phyloP scores from a whole-genome alignment of 2,329 filamentous ascomycete species.

The Rutstroemia sp. region DNA sequence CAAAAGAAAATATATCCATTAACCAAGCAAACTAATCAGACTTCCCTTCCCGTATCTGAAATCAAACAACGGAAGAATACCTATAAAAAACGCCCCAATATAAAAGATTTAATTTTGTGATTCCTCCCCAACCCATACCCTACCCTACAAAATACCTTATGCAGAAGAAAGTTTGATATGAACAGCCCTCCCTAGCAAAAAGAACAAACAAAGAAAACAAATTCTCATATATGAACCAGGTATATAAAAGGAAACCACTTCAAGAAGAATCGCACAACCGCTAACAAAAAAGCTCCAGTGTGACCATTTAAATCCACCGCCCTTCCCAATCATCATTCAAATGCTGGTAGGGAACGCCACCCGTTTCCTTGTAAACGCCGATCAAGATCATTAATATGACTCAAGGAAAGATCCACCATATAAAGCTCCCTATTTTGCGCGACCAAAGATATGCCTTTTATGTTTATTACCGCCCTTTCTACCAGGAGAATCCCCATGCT shows the following conservation, averaged over 20 bases:
- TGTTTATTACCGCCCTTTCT: slow-evolving; percentile 54
- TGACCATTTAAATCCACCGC: background rate
- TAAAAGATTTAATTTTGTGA: background rate
- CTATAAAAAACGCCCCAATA: background rate
- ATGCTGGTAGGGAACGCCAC: background rate
- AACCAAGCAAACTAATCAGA: background rate
- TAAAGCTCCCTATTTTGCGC: background rate
- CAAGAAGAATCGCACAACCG: background rate
- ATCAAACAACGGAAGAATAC: too few relatives aligned
- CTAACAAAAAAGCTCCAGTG: background rate
- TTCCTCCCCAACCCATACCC: background rate
- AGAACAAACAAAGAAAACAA: background rate
- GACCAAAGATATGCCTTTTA: slow-evolving; percentile 64
- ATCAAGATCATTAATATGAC: background rate
- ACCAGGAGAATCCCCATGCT: slow-evolving; percentile 20
- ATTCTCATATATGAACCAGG: background rate
- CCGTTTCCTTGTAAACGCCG: background rate
- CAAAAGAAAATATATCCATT: background rate
- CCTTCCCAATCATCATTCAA: background rate
- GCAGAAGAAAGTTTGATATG: background rate
- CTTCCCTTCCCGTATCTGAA: too few relatives aligned
- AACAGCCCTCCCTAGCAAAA: background rate
- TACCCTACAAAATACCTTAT: background rate
- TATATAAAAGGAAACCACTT: background rate
- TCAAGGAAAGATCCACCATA: background rate